Evolutionary conservation across 2,329 filamentous ascomycete species (phyloP).

Genomic region (Fusarium foetens): DNA sequence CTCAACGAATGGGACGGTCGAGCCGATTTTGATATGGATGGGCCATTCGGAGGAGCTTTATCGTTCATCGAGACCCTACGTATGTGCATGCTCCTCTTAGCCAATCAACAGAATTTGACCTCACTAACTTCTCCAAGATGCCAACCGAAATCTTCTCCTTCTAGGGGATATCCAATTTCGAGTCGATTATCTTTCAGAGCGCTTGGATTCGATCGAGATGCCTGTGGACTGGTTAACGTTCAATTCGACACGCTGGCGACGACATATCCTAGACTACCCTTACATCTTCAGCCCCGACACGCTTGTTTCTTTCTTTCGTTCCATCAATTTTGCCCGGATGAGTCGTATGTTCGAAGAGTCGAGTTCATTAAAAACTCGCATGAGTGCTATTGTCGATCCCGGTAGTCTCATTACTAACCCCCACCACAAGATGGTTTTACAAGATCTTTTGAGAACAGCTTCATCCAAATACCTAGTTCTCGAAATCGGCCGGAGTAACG

Average conservation of each 20-base stretch:
- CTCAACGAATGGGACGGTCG: constrained; percentile 84
- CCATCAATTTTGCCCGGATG: constrained; percentile 90
- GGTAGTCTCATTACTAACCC: constrained; percentile 65
- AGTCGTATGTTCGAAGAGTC: constrained; percentile 79
- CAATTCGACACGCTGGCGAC: constrained; percentile 67
- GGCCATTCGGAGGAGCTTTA: constrained; percentile 80
- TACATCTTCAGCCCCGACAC: constrained; percentile 80
- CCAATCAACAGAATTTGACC: background rate
- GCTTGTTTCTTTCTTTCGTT: constrained; percentile 84
- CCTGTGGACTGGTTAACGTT: constrained; percentile 77
- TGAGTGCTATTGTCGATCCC: constrained; percentile 65
- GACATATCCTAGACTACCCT: constrained; percentile 82
- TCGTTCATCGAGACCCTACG: constrained; percentile 78
- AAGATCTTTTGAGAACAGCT: constrained; percentile 71
- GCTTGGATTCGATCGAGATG: constrained; percentile 78
- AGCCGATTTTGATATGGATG: constrained; percentile 74
- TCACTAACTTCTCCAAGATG: constrained; percentile 57
- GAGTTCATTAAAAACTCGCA: constrained; percentile 64
- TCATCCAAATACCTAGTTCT: constrained; percentile 78
- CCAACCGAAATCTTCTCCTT: constrained; percentile 70
- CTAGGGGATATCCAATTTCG: constrained; percentile 76
- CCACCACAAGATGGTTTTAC: constrained; percentile 69
- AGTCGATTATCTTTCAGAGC: constrained; percentile 79
- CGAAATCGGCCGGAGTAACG: constrained; percentile 72
- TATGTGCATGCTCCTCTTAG: constrained; percentile 55